Evolutionary conservation across 2,329 filamentous ascomycete species (phyloP), one percentile per base, ranked within the genome.

Genomic region (Blastomyces gilchristii): DNA sequence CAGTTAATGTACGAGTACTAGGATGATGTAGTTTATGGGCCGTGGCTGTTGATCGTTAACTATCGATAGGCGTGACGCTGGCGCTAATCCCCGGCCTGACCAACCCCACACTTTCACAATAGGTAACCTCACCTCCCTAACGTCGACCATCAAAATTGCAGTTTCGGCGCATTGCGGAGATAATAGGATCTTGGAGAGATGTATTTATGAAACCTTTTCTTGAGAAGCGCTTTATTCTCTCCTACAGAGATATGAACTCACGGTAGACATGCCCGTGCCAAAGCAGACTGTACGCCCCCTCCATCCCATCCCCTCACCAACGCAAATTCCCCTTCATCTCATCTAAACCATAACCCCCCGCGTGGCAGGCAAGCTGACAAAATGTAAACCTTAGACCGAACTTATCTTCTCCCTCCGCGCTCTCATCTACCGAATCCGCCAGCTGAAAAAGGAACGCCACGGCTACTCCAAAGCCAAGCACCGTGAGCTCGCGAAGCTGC

Each of bases 401-500:
- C 59, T 69, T 54, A 67, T 65, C 22, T 66, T 67, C 50, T 47
- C 67, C 39, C 67, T 69, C 25, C 65, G 67, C 50, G 65, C 66
- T 18, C 63, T 69, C 16, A 61, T 68, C 28, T 66, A 63, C 47
- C 67, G 67, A 28, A 62, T 69, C 58, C 67, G 67, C 62, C 67
- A 67, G 49, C 65, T 69, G 52, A 67, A 65, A 54, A 69, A 68
- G 60, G 66, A 69, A 58, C 64, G 66, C 18, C 63, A 64, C 43
- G 67, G 65, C 58, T 69, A 67, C 45, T 69, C 67, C 11, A 66
- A 66, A 28, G 63, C 64, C 45, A 67, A 69, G 57, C 66, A 65
- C 56, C 63, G 67, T 53, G 67, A 69, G 59, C 65, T 69, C 58
- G 66, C 67, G 39, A 66, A 67, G 49, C 64, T 69, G 11, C 65